Conservation (phyloP, 192 early-diverging fungal genomes). For the Rhizophagus sp. region DNA sequence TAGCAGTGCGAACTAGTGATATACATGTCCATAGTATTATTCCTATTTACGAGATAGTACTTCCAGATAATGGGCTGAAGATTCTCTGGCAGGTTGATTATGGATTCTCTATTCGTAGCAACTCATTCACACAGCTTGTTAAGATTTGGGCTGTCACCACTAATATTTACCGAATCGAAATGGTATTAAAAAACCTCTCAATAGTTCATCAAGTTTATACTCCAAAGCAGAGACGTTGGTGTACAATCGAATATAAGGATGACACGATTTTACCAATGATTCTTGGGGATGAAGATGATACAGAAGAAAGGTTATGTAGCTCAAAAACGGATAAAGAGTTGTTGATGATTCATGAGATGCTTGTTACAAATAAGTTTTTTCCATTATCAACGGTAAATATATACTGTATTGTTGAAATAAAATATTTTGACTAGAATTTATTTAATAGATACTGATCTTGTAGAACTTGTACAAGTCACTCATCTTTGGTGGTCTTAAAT, state of each 20-base stretch:
- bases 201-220: slow-evolving; percentile 18
- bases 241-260: neutral
- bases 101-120: slow-evolving; percentile 4
- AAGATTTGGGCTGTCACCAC: slow-evolving; percentile 20
- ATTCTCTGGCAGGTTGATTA: slow-evolving; percentile 27
- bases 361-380: slow-evolving; percentile 26
- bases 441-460: neutral
- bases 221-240: neutral
- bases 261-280: slow-evolving; percentile 2
- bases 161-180: neutral
- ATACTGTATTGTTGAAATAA: neutral
- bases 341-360: slow-evolving; percentile 11
- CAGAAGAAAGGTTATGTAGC: neutral
- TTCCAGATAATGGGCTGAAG: neutral
- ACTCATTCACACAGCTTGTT: neutral
- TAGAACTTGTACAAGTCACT: slow-evolving; percentile 25
- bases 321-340: neutral
- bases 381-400: slow-evolving; percentile 23
- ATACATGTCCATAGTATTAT: neutral
- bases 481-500: neutral
- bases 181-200: neutral
- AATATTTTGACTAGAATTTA: neutral
- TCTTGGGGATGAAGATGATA: neutral
- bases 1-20: neutral
- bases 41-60: slow-evolving; percentile 3